Evolutionary conservation across 129 eudicot genomes (phyloP), one percentile per base, ranked within the genome.

Genomic region (Solidago caesia): DNA sequence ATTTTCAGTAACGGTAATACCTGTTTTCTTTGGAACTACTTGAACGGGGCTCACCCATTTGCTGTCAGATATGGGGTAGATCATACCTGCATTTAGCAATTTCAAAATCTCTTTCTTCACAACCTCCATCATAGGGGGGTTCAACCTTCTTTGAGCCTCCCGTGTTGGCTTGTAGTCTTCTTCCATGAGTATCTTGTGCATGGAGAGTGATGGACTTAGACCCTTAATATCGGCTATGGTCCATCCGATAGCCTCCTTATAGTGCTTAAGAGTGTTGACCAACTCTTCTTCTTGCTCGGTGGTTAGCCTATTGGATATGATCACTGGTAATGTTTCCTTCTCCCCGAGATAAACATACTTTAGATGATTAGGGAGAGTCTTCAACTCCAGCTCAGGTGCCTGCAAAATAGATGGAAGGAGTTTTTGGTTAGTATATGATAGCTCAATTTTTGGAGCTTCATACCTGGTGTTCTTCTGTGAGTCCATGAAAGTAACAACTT

Each of bases 91-190:
- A 11, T 51, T 11, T 7, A 51, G 14, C 11, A 51, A 11, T 11
- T 75, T 65, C 8, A 49, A 47, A 41, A 76, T 42, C 29, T 76
- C 73, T 39, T 66, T 76, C 52, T 66, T 76, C 1, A 76, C 81
- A 48, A 66, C 68, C 41, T 76, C 68, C 68, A 56, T 55, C 68
- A 56, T 67, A 2, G 64, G 75, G 41, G 75, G 81, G 7, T 76
- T 76, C 29, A 76, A 14, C 2, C 75, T 12, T 1, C 75, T n/a
- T 66, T 76, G 81, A 5, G 58, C 68, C 14, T 68, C 13, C 3
- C 15, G 8, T 9, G 13, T 5, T 5, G 81, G 73, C 15, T 55
- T 76, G 27, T 10, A n/a, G 2, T 10, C 57, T 4, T 66, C 80
- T 42, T 76, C 80, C 16, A 76, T 7, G 0, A 49, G 11, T 1